Percentiles rank a stretch among this genome's conserved stretches.
phyloP scores from a whole-genome alignment of 495 filamentous ascomycete genomes.

The Penicillium coffeae region DNA sequence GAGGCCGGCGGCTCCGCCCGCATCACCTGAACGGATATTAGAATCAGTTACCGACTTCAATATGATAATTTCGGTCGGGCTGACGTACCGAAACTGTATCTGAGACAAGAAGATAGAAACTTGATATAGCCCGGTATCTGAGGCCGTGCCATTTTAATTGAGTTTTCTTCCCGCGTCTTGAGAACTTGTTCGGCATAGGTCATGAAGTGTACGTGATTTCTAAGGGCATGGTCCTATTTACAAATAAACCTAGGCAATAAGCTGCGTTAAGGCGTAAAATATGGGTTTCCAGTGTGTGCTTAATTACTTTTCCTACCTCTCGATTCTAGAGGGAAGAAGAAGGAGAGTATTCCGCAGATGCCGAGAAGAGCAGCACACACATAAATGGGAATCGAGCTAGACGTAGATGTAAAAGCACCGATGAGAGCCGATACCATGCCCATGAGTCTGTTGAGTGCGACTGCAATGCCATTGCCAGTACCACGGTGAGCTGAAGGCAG shows the following conservation, averaged over 20 bases:
- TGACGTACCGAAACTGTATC: too few species aligned
- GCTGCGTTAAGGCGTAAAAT: too few species aligned
- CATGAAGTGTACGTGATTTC: too few species aligned
- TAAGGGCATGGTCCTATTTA: too few species aligned
- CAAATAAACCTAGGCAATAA: too few species aligned
- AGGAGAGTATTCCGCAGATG: slow-evolving; percentile 27
- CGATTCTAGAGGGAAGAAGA: slow-evolving; percentile 37
- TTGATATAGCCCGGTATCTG: too few species aligned
- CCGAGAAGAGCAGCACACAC: slow-evolving; percentile 35
- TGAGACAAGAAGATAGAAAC: too few species aligned
- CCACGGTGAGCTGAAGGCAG: slow-evolving; percentile 41
- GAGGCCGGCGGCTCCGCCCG: slow-evolving; percentile 2
- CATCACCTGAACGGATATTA: neutral
- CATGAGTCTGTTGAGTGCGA: slow-evolving; percentile 35
- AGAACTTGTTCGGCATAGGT: too few species aligned
- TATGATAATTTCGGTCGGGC: too few species aligned
- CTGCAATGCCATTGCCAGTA: slow-evolving; percentile 40
- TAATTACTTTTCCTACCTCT: slow-evolving; percentile 15
- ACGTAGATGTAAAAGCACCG: slow-evolving; percentile 34
- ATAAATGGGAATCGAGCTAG: slow-evolving; percentile 33
- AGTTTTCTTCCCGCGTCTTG: too few species aligned
- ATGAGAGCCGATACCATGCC: slow-evolving; percentile 37
- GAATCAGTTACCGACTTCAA: neutral
- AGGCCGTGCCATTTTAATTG: too few species aligned
- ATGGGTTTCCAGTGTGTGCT: neutral